Base-by-base conservation (phyloP, 441 rosid species). In the Codiaeum variegatum region DNA sequence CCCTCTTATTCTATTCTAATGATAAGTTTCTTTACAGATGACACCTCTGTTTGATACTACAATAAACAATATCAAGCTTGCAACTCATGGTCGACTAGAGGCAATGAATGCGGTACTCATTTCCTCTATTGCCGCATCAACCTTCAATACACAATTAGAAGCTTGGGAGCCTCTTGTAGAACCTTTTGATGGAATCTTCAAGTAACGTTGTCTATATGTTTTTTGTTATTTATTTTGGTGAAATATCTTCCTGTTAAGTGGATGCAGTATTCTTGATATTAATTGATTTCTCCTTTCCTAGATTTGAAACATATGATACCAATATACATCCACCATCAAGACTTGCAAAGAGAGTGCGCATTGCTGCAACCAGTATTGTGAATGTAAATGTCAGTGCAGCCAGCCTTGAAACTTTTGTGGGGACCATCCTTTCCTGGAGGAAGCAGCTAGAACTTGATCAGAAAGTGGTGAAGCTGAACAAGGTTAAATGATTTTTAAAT, bases 111-210 rank as follows among this genome's bases (percentile, higher is more conserved):
- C 97, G 55, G 99, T 91, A 49, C 88, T 96, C 76, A 79, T 92
- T 75, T 92, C 97, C 60, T 93, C 98, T 66, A 90, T 96, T 79
- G 98, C 98, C 77, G 97, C 98, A 68, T 96, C 99, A 65, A 85
- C 94, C 74, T 96, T 96, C 83, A 96, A 93, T 76, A 84, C 94
- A 47, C 97, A 93, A 72, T 80, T 93, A 73, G 99, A 93, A 86
- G 95, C 98, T 38, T 96, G 99, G 99, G 99, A 96, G 78, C 99
- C 99, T 63, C 86, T 96, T 79, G 86, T 96, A 81, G 99, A 96
- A 82, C 96, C 99, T 29, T 96, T 96, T 82, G 98, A 96, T 83
- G 98, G 99, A 81, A 96, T 96, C 83, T 96, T 96, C 88, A 93
- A 96, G 99, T 96, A 88, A 69, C 71, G 52, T 83, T 70, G 62